Percentiles rank a stretch among this genome's conserved stretches.
phyloP scores from a whole-genome alignment of 805 yeast species.

The Ogataea paradorogensis region DNA sequence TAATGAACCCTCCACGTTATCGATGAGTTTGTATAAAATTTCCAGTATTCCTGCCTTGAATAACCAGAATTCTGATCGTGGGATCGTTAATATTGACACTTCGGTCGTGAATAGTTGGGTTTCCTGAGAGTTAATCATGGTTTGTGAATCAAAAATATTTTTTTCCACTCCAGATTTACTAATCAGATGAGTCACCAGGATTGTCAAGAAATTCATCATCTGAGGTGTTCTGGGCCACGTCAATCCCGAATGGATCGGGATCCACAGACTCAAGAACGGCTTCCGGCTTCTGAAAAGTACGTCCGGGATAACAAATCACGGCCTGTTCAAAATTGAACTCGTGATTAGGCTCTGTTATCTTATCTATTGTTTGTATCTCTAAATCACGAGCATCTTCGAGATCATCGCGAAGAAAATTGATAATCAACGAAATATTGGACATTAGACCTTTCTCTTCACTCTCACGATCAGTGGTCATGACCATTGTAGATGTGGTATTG shows the following conservation, averaged over 20 bases:
- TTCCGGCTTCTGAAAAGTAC: neutral
- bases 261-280: conserved; percentile 1
- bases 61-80: conserved; percentile 51
- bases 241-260: conserved; percentile 9
- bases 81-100: conserved; percentile 51
- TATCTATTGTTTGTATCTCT: conserved; percentile 52
- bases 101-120: conserved; percentile 45
- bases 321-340: conserved; percentile 19
- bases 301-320: conserved; percentile 28
- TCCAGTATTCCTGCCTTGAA: conserved; percentile 50
- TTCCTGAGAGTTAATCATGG: conserved; percentile 23
- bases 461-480: conserved; percentile 25
- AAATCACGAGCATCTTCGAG: conserved; percentile 58
- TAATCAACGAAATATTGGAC: conserved; percentile 54
- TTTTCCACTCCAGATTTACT: neutral
- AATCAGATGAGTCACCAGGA: conserved; percentile 5
- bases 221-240: conserved; percentile 7
- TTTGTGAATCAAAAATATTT: conserved; percentile 1
- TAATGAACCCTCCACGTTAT: conserved; percentile 22
- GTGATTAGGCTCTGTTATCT: conserved; percentile 35
- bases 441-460: conserved; percentile 30
- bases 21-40: conserved; percentile 40
- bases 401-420: conserved; percentile 66
- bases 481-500: conserved; percentile 53
- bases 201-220: conserved; percentile 3